Evolutionary conservation across 2,329 filamentous ascomycete genomes (phyloP), one percentile per base, ranked within the genome.

Genomic region (Microdochium bolleyi): DNA sequence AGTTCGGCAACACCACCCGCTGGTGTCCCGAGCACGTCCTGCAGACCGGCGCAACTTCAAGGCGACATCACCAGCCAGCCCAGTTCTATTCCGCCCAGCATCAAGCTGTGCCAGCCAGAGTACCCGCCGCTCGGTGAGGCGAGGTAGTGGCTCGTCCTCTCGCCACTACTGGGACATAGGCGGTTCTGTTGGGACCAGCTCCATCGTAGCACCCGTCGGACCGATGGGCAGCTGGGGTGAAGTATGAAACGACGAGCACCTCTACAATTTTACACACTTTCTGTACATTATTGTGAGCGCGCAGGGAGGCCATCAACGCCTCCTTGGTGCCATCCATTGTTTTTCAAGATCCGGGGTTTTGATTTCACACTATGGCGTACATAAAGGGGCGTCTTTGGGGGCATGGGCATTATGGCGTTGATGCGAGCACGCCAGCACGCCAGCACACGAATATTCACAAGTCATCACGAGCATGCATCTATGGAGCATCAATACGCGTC

Each of bases 141-240:
- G 80, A 51, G 88, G 83, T 61, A 85, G 82, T 58, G 79, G 83
- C 32, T 92, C 88, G 48, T 66, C 65, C 24, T 89, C 85, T 48
- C 75, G 90, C 51, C 89, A 95, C 65, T 96, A 95, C 68, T 96
- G 92, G 92, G 92, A 96, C 67, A 82, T 96, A 58, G 89, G 89
- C 24, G 88, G 84, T 5, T 91, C 84, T 60, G 79, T 90, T 24
- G 88, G 88, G 2, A 92, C 88, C 52, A 46, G 87, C 3, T 88
- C 85, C 58, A 75, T 85, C 56, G 82, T 88, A 66, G 83, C 81
- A 2, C 78, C 80, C 49, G 81, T 79, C 38, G 85, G 84, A 1
- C 81, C 80, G 9, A 82, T 88, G 76, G 88, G 88, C 16, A 85
- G 81, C 59, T 94, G 89, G 89, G 88, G 88, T 10, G 89, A 92